Evolutionary conservation across 192 early-diverging fungal species (phyloP).

Genomic region (Backusella luteola): DNA sequence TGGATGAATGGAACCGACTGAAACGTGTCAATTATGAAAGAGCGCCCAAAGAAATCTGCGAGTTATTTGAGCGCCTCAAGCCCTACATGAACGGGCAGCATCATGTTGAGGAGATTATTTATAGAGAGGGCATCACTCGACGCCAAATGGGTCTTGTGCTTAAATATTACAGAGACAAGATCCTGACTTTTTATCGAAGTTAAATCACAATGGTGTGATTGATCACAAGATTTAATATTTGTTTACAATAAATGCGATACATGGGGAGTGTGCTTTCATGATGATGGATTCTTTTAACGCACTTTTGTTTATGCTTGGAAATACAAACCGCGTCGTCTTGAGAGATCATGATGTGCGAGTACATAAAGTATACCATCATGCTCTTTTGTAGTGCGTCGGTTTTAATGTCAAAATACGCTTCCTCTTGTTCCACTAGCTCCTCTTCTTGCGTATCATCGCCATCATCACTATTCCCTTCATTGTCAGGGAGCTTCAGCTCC

Average conservation of each 20-base stretch:
- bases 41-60: constrained; percentile 52
- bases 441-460: background rate
- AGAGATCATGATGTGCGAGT: background rate
- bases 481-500: background rate
- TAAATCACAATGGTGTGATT: constrained; percentile 2
- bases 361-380: background rate
- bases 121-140: constrained; percentile 53
- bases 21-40: constrained; percentile 49
- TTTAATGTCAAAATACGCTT: background rate
- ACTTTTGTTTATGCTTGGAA: background rate
- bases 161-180: constrained; percentile 34
- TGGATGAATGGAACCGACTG: constrained; percentile 31
- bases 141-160: constrained; percentile 31
- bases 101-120: constrained; percentile 80
- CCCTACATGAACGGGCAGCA: constrained; percentile 77
- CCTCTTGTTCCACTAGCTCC: background rate
- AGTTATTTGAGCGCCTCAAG: constrained; percentile 61
- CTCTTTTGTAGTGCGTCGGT: background rate
- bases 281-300: background rate
- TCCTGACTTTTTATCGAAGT: constrained; percentile 31
- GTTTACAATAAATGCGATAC: background rate
- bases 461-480: background rate
- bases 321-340: background rate
- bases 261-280: background rate
- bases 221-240: background rate